Evolutionary conservation across 495 filamentous ascomycete species (phyloP).

Genomic region (Annulohypoxylon maeteangense): DNA sequence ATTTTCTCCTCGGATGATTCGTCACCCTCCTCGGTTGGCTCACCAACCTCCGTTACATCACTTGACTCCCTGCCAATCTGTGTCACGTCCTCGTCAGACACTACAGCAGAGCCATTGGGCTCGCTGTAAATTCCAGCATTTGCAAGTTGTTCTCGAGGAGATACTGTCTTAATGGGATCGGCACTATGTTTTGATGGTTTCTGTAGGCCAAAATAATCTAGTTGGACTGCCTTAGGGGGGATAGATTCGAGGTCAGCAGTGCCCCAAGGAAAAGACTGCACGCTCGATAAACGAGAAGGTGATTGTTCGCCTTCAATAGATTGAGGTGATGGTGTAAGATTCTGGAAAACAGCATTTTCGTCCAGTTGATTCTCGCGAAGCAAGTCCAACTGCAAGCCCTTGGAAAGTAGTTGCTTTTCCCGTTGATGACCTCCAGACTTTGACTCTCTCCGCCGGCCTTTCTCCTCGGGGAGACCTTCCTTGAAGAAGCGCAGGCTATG

Average conservation of each 20-base stretch:
- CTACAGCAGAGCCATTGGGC: slow-evolving; percentile 15
- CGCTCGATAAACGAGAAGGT: slow-evolving; percentile 26
- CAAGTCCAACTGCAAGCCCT: slow-evolving; percentile 28
- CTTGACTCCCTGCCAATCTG: slow-evolving; percentile 44
- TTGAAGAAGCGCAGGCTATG: slow-evolving; percentile 93
- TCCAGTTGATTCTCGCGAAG: slow-evolving; percentile 23
- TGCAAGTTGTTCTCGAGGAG: slow-evolving; percentile 17
- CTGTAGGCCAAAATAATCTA: slow-evolving; percentile 34
- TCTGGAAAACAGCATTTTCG: slow-evolving; percentile 20
- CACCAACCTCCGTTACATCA: slow-evolving; percentile 48
- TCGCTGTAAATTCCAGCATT: slow-evolving; percentile 7
- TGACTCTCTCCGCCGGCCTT: slow-evolving; percentile 56
- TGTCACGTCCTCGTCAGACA: slow-evolving; percentile 13
- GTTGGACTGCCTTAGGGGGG: slow-evolving; percentile 8
- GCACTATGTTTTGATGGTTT: slow-evolving; percentile 13
- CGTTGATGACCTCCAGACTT: slow-evolving; percentile 43
- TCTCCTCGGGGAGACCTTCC: slow-evolving; percentile 77
- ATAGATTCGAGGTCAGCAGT: slow-evolving; percentile 10
- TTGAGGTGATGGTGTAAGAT: slow-evolving; percentile 27
- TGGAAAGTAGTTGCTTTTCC: slow-evolving; percentile 47
- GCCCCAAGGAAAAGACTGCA: slow-evolving; percentile 31
- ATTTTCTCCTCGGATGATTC: slow-evolving; percentile 94
- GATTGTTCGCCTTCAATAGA: slow-evolving; percentile 29
- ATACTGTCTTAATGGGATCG: slow-evolving; percentile 16
- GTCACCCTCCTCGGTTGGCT: slow-evolving; percentile 73